Base-by-base conservation (phyloP, 2,329 filamentous ascomycete genomes). In the Verticillium dahliae region DNA sequence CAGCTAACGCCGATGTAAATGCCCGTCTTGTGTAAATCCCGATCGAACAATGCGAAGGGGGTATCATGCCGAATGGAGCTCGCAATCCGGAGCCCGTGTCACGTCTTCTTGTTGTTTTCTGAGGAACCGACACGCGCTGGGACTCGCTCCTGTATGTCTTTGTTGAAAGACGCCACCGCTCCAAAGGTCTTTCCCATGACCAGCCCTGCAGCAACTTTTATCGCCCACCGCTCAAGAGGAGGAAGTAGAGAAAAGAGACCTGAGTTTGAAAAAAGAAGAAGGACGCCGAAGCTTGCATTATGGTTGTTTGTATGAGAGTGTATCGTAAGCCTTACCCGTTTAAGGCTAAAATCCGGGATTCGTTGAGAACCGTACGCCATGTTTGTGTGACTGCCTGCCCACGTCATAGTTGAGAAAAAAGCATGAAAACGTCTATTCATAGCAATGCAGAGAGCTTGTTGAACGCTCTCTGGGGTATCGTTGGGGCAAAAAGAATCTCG, bases 151-250 rank as follows among this genome's bases (percentile, higher is more conserved):
- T 66, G 65, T 65, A 69, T 71, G 72, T 76, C 76, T 78, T 76
- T 79, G 77, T 79, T 79, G 77, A 78, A 79, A 78, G 75, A 78
- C 75, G 74, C 76, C 73, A 68, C 60, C 64, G 69, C 71, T 70
- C 70, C 73, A 67, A 69, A 54, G 58, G 50, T 3, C 60, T 57
- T 57, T 35, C 39, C 62, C 59, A 61, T 62, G 57, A 59, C 33
- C 33, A 15, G 27, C 6, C 57, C 63, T 3, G 35, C 59, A 33
- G 61, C 59, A 61, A 60, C 56, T 62, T 63, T 61, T 64, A 35
- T 59, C 18, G 18, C 54, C 54, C 54, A 35, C 54, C 54, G 54
- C 54, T 61, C 63, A 62, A 60, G 66, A 55, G 58, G 59, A 64
- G 52, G 55, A 62, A 58, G 56, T 33, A 57, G 60, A 38, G 50